These are phyloP conservation scores for Cladophialophora chaetospira DNA, from an alignment of 2,329 filamentous ascomycete species.

Conservation along the genomic window DNA sequence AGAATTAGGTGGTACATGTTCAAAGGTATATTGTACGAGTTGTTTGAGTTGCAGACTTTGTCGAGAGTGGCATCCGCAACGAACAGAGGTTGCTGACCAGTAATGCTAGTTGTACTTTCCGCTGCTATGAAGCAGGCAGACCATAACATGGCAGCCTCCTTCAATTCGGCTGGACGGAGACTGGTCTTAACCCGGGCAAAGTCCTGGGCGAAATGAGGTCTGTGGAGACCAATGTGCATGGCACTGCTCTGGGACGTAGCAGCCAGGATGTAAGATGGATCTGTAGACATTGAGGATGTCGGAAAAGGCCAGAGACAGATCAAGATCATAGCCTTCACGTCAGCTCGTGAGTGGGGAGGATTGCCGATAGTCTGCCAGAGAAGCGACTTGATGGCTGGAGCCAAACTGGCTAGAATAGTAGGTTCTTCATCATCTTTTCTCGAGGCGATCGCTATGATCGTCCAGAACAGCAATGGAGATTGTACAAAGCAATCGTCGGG, in stretches of 20 bases:
- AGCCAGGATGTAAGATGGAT: conserved; percentile 65
- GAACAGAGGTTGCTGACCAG: conserved; percentile 62
- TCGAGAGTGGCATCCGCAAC: conserved; percentile 59
- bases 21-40: not conserved
- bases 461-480: conserved; percentile 67
- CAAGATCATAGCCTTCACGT: conserved; percentile 64
- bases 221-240: conserved; percentile 66
- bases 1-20: conserved; percentile 4
- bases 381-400: conserved; percentile 56
- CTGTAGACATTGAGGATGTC: conserved; percentile 62
- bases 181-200: conserved; percentile 54
- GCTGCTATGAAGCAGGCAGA: conserved; percentile 54
- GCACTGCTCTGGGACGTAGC: conserved; percentile 67
- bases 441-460: conserved; percentile 63
- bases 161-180: conserved; percentile 62
- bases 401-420: conserved; percentile 54
- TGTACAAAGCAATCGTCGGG: conserved; percentile 60
- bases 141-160: conserved; percentile 65
- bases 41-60: conserved; percentile 47
- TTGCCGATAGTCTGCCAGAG: conserved; percentile 64
- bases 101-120: conserved; percentile 4
- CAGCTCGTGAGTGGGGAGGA: conserved; percentile 63
- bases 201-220: conserved; percentile 63
- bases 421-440: conserved; percentile 59
- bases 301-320: conserved; percentile 67